Base-by-base conservation (phyloP, 371 early-diverging fungal species). In the Apophysomyces variabilis region DNA sequence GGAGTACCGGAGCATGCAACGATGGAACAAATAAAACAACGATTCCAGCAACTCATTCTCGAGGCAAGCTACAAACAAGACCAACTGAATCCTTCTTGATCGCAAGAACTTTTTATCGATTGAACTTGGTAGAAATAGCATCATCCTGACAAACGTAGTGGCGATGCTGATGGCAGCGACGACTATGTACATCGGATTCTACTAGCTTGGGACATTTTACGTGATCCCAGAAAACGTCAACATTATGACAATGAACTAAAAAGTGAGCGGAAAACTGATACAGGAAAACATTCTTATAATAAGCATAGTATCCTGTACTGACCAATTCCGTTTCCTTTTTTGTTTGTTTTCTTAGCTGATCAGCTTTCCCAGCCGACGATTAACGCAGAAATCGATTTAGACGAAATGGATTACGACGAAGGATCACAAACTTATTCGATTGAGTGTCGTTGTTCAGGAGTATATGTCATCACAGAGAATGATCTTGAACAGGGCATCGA, bases 381-480 rank as follows among this genome's bases (percentile, higher is more conserved):
- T 38, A 72, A 76, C 44, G 78, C 72, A n/a, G 83, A 84, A 35
- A 70, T 81, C 2, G 80, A 81, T 67, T 41, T 84, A 47, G 80
- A 81, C 38, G 77, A 83, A 9, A 79, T 79, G 76, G 77, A 75
- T 16, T 80, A 78, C 46, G 66, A 69, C 36, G 75, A 72, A 63
- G 67, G 65, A 26, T 61, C 68, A 2, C 35, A 41, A 0, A 67
- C 70, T 0, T 88, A 73, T 63, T 62, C 67, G 9, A 32, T 70
- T 7, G 65, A 65, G 0, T 88, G 88, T 68, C 85, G 88, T 13
- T 88, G 88, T 67, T 79, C 86, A 8, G 85, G 86, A 6, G 64
- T 47, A 36, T 86, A 84, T 62, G 38, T 67, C 12, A 79, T 88
- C 14, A 78, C 79, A 3, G 88, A 88, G 62, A 70, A 75, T 7